These are phyloP conservation scores for Neurospora terricola DNA, from an alignment of 495 filamentous ascomycete genomes.

Conservation along the genomic window DNA sequence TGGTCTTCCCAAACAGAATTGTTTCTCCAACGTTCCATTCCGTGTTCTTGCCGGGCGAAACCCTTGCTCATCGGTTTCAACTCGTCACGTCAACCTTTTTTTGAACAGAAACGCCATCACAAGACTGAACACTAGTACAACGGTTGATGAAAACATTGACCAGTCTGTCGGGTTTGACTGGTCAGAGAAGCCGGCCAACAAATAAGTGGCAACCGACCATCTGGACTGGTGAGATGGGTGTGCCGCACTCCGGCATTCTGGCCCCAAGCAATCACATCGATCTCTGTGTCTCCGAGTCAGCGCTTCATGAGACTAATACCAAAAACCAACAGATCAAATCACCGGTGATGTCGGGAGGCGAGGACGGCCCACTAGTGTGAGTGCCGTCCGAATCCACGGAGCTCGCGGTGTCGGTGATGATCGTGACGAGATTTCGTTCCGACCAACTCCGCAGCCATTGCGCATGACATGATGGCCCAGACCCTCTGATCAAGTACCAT, in stretches of 20 bases:
- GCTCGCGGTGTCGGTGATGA: neutral
- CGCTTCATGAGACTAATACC: constrained; percentile 8
- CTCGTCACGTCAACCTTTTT: neutral
- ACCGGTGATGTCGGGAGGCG: neutral
- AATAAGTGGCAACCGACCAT: neutral
- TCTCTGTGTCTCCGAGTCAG: constrained; percentile 10
- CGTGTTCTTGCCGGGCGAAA: constrained; percentile 1
- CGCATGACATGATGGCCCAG: constrained; percentile 23
- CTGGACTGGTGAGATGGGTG: neutral
- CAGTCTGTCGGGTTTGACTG: no score
- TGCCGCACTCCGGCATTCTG: neutral
- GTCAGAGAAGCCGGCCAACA: neutral
- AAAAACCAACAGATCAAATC: neutral
- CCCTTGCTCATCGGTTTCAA: neutral
- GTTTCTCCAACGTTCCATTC: neutral
- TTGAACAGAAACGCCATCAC: neutral
- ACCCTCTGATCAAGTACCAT: constrained; percentile 15
- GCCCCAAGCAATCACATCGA: neutral
- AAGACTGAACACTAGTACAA: neutral
- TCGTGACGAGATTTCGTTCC: constrained; percentile 9
- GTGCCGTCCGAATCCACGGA: neutral
- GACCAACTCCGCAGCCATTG: constrained; percentile 2
- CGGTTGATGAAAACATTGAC: neutral
- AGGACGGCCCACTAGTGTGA: neutral
- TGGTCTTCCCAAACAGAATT: neutral